These are phyloP conservation scores for Capsicum pubescens DNA, from an alignment of 257 asterid genomes.

Conservation along the genomic window DNA sequence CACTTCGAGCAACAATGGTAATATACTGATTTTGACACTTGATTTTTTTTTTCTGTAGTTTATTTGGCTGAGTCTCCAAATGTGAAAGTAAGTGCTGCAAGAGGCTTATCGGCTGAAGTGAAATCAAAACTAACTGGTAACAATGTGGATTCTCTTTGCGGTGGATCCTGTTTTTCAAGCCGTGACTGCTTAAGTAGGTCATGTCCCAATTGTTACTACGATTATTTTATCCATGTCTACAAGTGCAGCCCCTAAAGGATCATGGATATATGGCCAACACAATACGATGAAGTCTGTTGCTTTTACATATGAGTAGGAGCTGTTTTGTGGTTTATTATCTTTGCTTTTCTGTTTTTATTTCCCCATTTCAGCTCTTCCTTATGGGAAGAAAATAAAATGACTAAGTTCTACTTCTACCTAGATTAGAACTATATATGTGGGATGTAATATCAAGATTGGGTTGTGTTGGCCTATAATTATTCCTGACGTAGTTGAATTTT, in stretches of 20 bases:
- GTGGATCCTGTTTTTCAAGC: not conserved
- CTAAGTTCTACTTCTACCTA: not conserved
- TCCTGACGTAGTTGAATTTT: not conserved
- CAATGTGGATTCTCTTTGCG: not conserved
- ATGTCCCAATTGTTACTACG: not conserved
- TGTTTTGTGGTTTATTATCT: not conserved
- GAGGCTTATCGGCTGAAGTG: not conserved
- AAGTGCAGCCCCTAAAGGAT: not conserved
- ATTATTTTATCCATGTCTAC: no score
- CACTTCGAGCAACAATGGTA: no score
- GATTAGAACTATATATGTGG: not conserved
- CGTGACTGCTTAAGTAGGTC: not conserved
- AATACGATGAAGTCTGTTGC: not conserved
- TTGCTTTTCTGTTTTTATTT: not conserved
- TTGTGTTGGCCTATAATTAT: not conserved
- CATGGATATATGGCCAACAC: not conserved
- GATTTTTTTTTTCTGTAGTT: not conserved
- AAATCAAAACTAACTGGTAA: not conserved
- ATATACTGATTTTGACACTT: not conserved
- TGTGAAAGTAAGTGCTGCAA: not conserved
- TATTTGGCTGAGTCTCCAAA: not conserved
- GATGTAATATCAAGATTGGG: not conserved
- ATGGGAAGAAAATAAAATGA: not conserved
- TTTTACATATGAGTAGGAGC: not conserved
- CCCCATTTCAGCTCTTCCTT: not conserved